Percentiles rank a stretch among this genome's conserved stretches.
These are phyloP conservation scores for Pseudopithomyces maydicus DNA, from an alignment of 2,329 filamentous ascomycete species.

Conservation along the genomic window DNA sequence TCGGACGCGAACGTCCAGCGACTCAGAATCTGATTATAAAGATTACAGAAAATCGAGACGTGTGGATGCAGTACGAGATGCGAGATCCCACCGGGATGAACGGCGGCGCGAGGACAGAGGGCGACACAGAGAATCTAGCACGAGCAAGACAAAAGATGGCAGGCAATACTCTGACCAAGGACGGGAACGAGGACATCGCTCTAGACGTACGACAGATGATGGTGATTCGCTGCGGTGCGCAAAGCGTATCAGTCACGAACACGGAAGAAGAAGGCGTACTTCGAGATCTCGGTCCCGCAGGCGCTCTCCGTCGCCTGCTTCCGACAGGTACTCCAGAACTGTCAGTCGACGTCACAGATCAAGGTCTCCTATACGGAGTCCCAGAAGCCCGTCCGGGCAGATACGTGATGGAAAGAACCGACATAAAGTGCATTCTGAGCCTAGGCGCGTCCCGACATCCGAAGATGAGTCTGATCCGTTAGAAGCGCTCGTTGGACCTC, in stretches of 20 bases:
- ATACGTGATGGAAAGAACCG: not conserved
- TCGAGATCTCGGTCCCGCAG: conserved; percentile 24
- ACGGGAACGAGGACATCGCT: conserved; percentile 13
- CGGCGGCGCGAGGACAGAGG: not conserved
- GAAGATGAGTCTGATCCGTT: conserved; percentile 69
- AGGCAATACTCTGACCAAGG: conserved; percentile 20
- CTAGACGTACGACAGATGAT: conserved; percentile 15
- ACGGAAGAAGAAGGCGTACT: conserved; percentile 21
- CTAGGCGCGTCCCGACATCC: conserved; percentile 14
- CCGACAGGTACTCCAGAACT: conserved; percentile 13
- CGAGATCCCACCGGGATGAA: conserved; percentile 9
- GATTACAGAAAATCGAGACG: conserved; percentile 7
- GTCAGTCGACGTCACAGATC: conserved; percentile 16
- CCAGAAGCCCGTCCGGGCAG: not conserved
- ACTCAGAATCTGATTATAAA: conserved; percentile 10
- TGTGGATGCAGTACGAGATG: conserved; percentile 13
- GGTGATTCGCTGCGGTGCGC: conserved; percentile 14
- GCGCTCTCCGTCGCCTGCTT: conserved; percentile 24
- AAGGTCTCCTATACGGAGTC: conserved; percentile 15
- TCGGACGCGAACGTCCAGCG: conserved; percentile 26
- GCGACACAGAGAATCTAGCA: conserved; percentile 5
- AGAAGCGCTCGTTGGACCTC: conserved; percentile 76
- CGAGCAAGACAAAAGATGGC: conserved; percentile 14
- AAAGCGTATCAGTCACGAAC: conserved; percentile 12
- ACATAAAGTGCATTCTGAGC: conserved; percentile 3